A percentile compares a stretch with the other conserved stretches of the same genome.
Conservation (phyloP, 805 yeast genomes). For the Barnettozyma pratensis region DNA sequence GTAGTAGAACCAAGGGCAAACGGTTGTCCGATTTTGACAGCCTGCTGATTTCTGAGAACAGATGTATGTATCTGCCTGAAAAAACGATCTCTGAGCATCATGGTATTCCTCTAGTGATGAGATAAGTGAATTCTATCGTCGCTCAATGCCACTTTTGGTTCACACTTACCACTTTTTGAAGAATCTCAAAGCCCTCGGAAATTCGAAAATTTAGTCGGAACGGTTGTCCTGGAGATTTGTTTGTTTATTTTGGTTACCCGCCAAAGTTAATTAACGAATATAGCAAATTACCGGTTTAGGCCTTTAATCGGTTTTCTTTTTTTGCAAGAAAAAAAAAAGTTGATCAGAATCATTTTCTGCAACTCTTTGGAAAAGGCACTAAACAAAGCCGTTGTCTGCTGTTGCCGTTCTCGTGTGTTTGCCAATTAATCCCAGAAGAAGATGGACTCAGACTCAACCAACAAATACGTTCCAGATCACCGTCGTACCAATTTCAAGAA, state of each 20-base stretch:
- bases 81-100: background rate
- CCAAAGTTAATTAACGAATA: slow-evolving; percentile 28
- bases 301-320: background rate
- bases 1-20: slow-evolving; percentile 36
- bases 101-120: no score
- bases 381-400: background rate
- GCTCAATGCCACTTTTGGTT: no score
- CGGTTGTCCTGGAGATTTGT: background rate
- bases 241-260: slow-evolving; percentile 32
- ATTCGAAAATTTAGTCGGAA: background rate
- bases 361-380: no score
- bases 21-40: slow-evolving; percentile 35
- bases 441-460: slow-evolving; percentile 75
- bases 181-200: background rate
- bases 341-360: background rate
- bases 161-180: no score
- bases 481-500: slow-evolving; percentile 95
- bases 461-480: slow-evolving; percentile 92
- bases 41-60: background rate
- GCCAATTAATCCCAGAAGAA: background rate
- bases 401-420: background rate
- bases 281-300: slow-evolving; percentile 14
- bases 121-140: no score
- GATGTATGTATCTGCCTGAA: background rate
- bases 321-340: background rate